phyloP scores from a whole-genome alignment of 257 asterid species.

The Cynanchum wilfordii region DNA sequence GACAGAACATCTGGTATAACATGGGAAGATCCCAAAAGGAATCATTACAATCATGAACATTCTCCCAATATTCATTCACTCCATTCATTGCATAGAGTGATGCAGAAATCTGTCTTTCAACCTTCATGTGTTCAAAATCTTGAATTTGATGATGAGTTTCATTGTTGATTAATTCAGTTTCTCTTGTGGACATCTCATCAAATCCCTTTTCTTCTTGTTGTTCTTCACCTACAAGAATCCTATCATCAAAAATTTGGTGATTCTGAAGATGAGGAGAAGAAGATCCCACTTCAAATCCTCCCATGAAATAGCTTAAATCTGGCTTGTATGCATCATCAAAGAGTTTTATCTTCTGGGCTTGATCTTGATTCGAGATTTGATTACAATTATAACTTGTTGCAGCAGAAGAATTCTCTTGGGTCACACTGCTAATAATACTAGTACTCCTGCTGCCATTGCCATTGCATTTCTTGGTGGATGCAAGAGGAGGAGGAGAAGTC shows the following conservation, averaged over 20 bases:
- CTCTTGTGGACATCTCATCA: constrained; percentile 17
- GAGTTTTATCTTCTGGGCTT: not conserved
- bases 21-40: constrained; percentile 62
- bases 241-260: constrained; percentile 30
- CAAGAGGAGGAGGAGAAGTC: constrained; percentile 15
- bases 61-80: constrained; percentile 55
- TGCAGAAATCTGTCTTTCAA: constrained; percentile 69
- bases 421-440: constrained; percentile 11
- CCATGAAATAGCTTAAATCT: constrained; percentile 41
- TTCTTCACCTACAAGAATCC: constrained; percentile 24
- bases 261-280: constrained; percentile 21
- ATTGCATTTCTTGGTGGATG: constrained; percentile 10
- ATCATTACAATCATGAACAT: constrained; percentile 39
- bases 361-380: not conserved
- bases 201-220: constrained; percentile 10
- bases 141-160: constrained; percentile 27
- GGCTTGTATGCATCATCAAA: constrained; percentile 52
- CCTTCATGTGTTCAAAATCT: constrained; percentile 52
- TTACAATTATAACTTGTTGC: not conserved
- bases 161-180: not conserved
- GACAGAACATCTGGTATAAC: constrained; percentile 61
- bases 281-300: constrained; percentile 30
- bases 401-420: constrained; percentile 11
- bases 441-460: constrained; percentile 15
- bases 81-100: constrained; percentile 68